These are phyloP conservation scores for Friedmanniomyces simplex DNA, from an alignment of 495 filamentous ascomycete genomes.

Conservation along the genomic window DNA sequence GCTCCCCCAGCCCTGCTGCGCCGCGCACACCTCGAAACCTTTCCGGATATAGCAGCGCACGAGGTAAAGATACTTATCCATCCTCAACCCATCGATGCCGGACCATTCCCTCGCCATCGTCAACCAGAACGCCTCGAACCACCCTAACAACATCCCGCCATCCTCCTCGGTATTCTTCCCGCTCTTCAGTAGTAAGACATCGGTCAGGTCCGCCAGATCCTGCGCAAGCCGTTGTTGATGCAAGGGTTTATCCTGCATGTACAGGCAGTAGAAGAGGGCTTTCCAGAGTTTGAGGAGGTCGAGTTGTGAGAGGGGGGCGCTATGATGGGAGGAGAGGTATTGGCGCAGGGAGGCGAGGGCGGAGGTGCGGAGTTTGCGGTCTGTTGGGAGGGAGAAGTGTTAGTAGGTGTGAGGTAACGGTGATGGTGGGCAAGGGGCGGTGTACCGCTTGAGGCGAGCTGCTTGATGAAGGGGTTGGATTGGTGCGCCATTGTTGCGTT, in stretches of 20 bases:
- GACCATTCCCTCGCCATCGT: slow-evolving; percentile 78
- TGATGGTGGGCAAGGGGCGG: background rate
- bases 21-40: slow-evolving; percentile 47
- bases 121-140: slow-evolving; percentile 74
- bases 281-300: slow-evolving; percentile 93
- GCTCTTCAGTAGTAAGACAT: slow-evolving; percentile 40
- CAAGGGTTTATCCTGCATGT: slow-evolving; percentile 83
- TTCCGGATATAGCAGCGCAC: slow-evolving; percentile 66
- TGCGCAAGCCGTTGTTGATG: slow-evolving; percentile 75
- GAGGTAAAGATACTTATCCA: slow-evolving; percentile 88
- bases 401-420: background rate
- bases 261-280: slow-evolving; percentile 93
- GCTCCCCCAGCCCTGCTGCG: slow-evolving; percentile 27
- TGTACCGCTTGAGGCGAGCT: slow-evolving; percentile 67
- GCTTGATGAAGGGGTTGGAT: slow-evolving; percentile 61
- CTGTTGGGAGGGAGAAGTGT: slow-evolving; percentile 33
- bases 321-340: slow-evolving; percentile 57
- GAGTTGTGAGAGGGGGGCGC: slow-evolving; percentile 52
- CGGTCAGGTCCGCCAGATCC: slow-evolving; percentile 64
- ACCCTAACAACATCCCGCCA: slow-evolving; percentile 43
- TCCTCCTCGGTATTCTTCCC: too few relatives aligned
- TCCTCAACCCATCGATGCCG: slow-evolving; percentile 62
- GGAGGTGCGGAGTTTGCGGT: slow-evolving; percentile 67
- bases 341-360: slow-evolving; percentile 68
- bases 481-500: slow-evolving; percentile 19